Base-by-base conservation (phyloP, 495 filamentous ascomycete species). In the Wilcoxina mikolae region DNA sequence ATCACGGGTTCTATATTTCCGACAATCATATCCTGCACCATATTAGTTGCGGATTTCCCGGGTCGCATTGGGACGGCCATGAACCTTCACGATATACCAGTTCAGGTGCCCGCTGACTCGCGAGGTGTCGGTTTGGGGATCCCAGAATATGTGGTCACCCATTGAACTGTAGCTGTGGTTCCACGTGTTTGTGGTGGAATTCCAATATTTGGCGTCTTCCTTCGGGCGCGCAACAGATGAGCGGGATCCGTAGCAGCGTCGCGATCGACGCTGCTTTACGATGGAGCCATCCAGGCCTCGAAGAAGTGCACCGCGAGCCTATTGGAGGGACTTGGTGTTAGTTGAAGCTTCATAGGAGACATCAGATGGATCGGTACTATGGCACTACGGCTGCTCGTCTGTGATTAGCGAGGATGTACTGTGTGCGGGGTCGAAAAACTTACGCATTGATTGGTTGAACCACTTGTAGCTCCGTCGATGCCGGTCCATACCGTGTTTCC, bases 401-500 rank as follows among this genome's bases (percentile, higher is more conserved):
- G 20, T 39, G 35, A 3, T 18, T 5, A 39, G 20, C 66, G 7
- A 27, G 1, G 9, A 9, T 9, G 9, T 38, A 9, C 9, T 5
- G 55, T 18, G 20, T n/a, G n/a, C n/a, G 24, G 23, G n/a, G 42
- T 2, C 18, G 9, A 25, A 22, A 22, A 1, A 65, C 70, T 73
- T 76, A 82, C 51, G 76, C 74, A 65, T 82, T 72, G 35, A 71
- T 68, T 0, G 80, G 81, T 53, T 82, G 78, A 63, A 83, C 70
- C 22, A 84, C 69, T 35, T 72, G 68, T 7, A 79, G 68, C 0
- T 62, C 51, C 3, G 48, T 33, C 23, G 41, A 45, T 18, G 69
- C n/a, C n/a, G n/a, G n/a, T n/a, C n/a, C 60, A 12, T 71, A 65
- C n/a, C 68, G 64, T 3, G 61, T 50, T 23, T 63, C 59, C 52